A percentile compares a stretch with the other conserved stretches of the same genome.
Evolutionary conservation across 345 rosid genomes (phyloP).

Genomic region (Gossypium bickii): DNA sequence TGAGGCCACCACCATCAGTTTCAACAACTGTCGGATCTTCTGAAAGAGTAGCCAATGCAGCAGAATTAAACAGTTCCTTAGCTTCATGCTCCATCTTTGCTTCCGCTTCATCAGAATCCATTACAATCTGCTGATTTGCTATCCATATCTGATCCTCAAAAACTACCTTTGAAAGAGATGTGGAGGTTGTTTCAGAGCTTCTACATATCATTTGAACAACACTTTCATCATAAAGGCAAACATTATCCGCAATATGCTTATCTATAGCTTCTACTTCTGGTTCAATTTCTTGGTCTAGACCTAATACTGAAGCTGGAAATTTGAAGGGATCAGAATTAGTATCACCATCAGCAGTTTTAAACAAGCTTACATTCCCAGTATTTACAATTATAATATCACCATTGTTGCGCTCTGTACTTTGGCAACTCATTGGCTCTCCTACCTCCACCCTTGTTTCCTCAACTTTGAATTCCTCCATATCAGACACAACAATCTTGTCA

Average conservation of each 20-base stretch:
- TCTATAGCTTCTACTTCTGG: conserved; percentile 10
- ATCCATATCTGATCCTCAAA: conserved; percentile 10
- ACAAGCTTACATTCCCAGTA: no score
- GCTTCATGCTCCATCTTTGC: conserved; percentile 14
- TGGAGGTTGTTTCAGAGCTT: conserved; percentile 20
- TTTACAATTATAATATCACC: no score
- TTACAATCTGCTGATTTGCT: conserved; percentile 15
- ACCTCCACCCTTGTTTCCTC: no score
- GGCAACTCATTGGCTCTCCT: no score
- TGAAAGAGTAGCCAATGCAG: conserved; percentile 27
- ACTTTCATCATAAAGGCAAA: conserved; percentile 28
- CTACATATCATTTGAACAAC: neutral
- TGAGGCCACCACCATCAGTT: conserved; percentile 17
- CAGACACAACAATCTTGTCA: neutral
- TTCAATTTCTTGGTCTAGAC: neutral
- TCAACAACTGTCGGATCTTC: conserved; percentile 28
- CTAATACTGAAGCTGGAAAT: neutral
- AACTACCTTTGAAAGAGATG: conserved; percentile 8
- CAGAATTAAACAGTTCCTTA: conserved; percentile 27
- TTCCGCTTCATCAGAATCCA: conserved; percentile 20
- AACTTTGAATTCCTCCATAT: conserved; percentile 8
- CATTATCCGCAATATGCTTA: neutral
- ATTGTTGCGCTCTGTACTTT: no score
- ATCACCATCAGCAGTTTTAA: no score
- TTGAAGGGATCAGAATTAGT: neutral